Conservation (phyloP, 164 flowering plant genomes). For the grape (Vitis vinifera) region ASM3070453v1 NC_081823.1:2873501-2874000, state of each 20-base stretch:
- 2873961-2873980: slow-evolving; percentile 13
- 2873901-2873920: not conserved
- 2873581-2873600: not conserved
- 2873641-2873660: not conserved
- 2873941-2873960: slow-evolving; percentile 19
- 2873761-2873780: slow-evolving; percentile 16
- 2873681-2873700: not conserved
- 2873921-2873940: not conserved
- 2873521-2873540: too few species aligned
- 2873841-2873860: not conserved
- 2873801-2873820: not conserved
- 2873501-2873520: too few species aligned
- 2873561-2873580: not conserved
- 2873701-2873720: not conserved
- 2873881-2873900: not conserved
- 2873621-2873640: not conserved
- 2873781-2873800: not conserved
- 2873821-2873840: slow-evolving; percentile 9
- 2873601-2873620: not conserved
- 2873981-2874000: not conserved
- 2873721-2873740: not conserved
- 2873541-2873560: too few species aligned
- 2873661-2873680: not conserved
- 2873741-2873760: slow-evolving; percentile 20
- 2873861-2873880: not conserved